Percentiles rank a stretch among this genome's conserved stretches.
Conservation (phyloP, 2,329 filamentous ascomycete genomes). For the Cercospora nicotianae region DNA sequence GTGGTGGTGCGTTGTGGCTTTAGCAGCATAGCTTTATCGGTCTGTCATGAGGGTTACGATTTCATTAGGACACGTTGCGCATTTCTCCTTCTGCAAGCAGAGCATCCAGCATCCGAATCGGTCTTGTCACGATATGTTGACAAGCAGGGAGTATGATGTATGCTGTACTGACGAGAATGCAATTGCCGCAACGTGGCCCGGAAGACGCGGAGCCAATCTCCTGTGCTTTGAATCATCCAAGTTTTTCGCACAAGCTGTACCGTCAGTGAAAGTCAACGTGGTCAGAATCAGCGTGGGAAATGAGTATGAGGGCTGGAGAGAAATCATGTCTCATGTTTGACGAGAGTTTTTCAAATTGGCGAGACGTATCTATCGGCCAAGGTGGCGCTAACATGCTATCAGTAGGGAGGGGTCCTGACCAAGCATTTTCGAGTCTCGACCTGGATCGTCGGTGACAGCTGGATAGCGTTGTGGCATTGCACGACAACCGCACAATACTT, state of each 20-base stretch:
- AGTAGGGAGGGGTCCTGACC: not conserved
- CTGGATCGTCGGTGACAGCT: not conserved
- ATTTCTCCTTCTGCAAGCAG: not conserved
- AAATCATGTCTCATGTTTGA: not conserved
- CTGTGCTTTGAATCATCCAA: not conserved
- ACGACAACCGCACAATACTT: not conserved
- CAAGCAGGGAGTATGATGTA: not conserved
- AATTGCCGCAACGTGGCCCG: not conserved
- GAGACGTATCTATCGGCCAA: conserved; percentile 1
- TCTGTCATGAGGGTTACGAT: not conserved
- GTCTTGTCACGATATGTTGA: not conserved
- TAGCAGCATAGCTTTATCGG: not conserved
- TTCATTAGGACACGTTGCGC: not conserved
- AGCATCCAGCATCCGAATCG: not conserved
- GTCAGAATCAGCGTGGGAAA: not conserved
- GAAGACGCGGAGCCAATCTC: not conserved
- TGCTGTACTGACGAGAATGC: not conserved
- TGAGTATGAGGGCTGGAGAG: not conserved
- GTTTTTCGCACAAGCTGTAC: not conserved
- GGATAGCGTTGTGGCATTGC: not conserved
- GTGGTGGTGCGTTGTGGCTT: not conserved
- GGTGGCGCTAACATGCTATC: not conserved
- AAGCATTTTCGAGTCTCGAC: not conserved
- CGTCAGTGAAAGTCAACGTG: not conserved
- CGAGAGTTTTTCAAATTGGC: not conserved